A percentile compares a stretch with the other conserved stretches of the same genome.
Conservation (phyloP, 2,329 filamentous ascomycete species). For the Dothistroma septosporum region DNA sequence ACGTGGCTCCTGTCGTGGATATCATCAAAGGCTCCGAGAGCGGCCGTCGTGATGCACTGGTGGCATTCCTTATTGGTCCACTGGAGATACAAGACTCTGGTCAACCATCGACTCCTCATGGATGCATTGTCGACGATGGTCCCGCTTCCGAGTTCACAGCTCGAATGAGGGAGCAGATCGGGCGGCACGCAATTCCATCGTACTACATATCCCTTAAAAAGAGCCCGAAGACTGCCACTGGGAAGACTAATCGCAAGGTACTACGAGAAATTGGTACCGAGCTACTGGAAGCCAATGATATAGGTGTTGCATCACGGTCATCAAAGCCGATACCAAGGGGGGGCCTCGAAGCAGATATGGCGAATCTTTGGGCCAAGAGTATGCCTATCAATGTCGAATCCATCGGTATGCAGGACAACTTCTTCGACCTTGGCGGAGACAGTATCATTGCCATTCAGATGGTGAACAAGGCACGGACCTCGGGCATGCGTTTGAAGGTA, state of each 20-base stretch:
- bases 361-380: no score
- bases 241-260: slow-evolving; percentile 2
- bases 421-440: no score
- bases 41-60: not conserved
- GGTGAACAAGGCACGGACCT: not conserved
- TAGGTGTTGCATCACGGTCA: not conserved
- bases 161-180: not conserved
- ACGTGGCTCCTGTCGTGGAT: not conserved
- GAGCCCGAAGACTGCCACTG: not conserved
- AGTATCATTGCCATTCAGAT: no score
- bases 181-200: slow-evolving; percentile 1
- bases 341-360: no score
- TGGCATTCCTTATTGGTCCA: slow-evolving; percentile 3
- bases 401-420: no score
- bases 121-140: not conserved
- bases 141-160: not conserved
- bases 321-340: not conserved
- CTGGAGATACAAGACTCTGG: not conserved
- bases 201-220: not conserved
- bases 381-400: no score
- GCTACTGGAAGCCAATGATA: not conserved
- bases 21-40: not conserved
- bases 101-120: not conserved
- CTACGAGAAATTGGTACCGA: not conserved
- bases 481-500: slow-evolving; percentile 1